These are phyloP conservation scores for Cyberlindnera bimundalis DNA, from an alignment of 805 yeast genomes.

Conservation along the genomic window DNA sequence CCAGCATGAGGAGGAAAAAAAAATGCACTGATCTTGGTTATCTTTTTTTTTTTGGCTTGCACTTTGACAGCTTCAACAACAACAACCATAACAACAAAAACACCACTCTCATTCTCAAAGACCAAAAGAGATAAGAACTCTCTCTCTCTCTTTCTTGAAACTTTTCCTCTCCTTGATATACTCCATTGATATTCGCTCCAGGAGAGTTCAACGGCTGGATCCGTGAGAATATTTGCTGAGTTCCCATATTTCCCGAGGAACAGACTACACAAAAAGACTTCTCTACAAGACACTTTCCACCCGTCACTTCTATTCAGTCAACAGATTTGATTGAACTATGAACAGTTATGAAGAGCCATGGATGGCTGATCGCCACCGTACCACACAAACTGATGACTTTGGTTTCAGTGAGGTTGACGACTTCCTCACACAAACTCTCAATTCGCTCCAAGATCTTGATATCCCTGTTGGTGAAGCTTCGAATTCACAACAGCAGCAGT, in stretches of 20 bases:
- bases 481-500: constrained; percentile 10
- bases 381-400: constrained; percentile 10
- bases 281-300: neutral
- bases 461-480: constrained; percentile 44
- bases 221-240: constrained; percentile 9
- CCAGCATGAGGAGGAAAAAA: neutral
- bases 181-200: constrained; percentile 8
- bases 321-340: constrained; percentile 5
- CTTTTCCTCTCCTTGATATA: too few relatives aligned
- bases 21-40: neutral
- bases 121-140: too few relatives aligned
- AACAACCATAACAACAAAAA: neutral
- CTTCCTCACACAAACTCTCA: constrained; percentile 52
- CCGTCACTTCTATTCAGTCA: neutral
- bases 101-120: too few relatives aligned
- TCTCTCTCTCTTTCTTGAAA: neutral
- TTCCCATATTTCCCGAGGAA: neutral
- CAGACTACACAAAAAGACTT: too few relatives aligned
- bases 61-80: too few relatives aligned
- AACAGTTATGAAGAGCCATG: constrained; percentile 14
- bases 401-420: constrained; percentile 36
- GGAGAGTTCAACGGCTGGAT: constrained; percentile 14
- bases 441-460: constrained; percentile 57
- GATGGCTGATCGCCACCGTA: constrained; percentile 6
- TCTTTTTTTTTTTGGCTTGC: neutral